These are phyloP conservation scores for Gryganskiella cystojenkinii DNA, from an alignment of 192 early-diverging fungal species.

Conservation along the genomic window DNA sequence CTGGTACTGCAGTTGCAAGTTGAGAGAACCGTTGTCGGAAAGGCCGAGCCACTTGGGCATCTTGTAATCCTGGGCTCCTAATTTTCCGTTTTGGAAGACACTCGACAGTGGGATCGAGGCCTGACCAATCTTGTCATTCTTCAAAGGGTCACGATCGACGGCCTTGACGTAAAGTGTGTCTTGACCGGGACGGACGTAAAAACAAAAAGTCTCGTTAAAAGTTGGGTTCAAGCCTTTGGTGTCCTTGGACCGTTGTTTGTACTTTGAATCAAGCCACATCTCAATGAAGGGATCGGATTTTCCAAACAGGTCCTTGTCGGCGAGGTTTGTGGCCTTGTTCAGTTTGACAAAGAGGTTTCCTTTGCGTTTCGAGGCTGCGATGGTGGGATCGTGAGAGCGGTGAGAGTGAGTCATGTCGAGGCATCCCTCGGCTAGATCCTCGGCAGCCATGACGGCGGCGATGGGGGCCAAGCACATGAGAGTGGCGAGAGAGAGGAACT, in stretches of 20 bases:
- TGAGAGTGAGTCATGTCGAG: background rate
- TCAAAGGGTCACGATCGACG: slow-evolving; percentile 47
- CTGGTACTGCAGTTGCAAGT: slow-evolving; percentile 42
- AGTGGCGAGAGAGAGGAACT: slow-evolving; percentile 3
- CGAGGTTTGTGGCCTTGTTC: slow-evolving; percentile 24
- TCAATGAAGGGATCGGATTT: slow-evolving; percentile 32
- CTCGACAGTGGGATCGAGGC: slow-evolving; percentile 24
- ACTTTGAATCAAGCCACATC: slow-evolving; percentile 39
- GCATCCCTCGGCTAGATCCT: background rate
- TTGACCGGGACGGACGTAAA: slow-evolving; percentile 36
- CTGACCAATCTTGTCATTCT: slow-evolving; percentile 51
- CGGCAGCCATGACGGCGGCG: background rate
- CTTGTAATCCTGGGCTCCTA: slow-evolving; percentile 33
- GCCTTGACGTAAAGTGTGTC: slow-evolving; percentile 49
- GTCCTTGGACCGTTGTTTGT: slow-evolving; percentile 37
- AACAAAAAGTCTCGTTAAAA: slow-evolving; percentile 30
- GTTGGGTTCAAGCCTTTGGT: slow-evolving; percentile 23
- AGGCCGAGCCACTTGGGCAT: slow-evolving; percentile 51
- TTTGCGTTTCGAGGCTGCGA: background rate
- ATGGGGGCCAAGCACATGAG: background rate
- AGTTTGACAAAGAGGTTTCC: slow-evolving; percentile 32
- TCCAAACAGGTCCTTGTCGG: slow-evolving; percentile 24
- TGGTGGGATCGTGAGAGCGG: background rate
- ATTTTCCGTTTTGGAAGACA: slow-evolving; percentile 30
- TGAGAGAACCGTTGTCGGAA: slow-evolving; percentile 33